These are phyloP conservation scores for Globisporangium viniferum DNA, from an alignment of 352 stramenopile species.

Conservation along the genomic window DNA sequence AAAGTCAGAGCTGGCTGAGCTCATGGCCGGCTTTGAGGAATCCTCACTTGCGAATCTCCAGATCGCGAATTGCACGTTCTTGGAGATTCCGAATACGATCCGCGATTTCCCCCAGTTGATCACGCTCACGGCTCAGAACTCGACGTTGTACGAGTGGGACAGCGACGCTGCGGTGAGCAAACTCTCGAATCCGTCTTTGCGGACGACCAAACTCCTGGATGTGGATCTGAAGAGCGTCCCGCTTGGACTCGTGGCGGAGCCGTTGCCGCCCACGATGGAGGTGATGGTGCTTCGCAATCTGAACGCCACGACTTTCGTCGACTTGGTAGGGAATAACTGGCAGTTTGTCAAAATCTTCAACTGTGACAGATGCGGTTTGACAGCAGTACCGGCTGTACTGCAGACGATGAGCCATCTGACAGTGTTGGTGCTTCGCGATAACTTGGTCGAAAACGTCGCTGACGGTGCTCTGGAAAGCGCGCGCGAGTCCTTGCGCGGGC, in stretches of 20 bases:
- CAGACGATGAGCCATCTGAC: neutral
- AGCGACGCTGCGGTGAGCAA: neutral
- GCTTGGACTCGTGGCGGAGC: neutral
- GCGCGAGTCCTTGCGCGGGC: neutral
- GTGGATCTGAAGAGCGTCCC: neutral
- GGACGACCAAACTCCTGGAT: neutral
- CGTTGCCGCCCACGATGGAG: neutral
- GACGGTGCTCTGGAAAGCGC: neutral
- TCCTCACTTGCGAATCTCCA: neutral
- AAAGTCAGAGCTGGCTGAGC: neutral
- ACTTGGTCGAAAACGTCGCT: neutral
- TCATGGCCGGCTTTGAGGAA: neutral
- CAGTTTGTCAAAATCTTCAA: neutral
- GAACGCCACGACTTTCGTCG: neutral
- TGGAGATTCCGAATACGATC: neutral
- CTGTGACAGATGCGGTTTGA: neutral
- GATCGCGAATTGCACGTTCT: neutral
- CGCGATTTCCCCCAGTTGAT: neutral
- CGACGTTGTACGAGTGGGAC: neutral
- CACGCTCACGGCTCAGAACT: neutral
- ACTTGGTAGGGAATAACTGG: neutral
- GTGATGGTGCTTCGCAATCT: neutral
- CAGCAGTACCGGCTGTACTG: neutral
- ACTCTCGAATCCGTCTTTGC: neutral
- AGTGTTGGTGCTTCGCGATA: neutral